Evolutionary conservation across 495 filamentous ascomycete genomes (phyloP).

Genomic region (Podospora conica): DNA sequence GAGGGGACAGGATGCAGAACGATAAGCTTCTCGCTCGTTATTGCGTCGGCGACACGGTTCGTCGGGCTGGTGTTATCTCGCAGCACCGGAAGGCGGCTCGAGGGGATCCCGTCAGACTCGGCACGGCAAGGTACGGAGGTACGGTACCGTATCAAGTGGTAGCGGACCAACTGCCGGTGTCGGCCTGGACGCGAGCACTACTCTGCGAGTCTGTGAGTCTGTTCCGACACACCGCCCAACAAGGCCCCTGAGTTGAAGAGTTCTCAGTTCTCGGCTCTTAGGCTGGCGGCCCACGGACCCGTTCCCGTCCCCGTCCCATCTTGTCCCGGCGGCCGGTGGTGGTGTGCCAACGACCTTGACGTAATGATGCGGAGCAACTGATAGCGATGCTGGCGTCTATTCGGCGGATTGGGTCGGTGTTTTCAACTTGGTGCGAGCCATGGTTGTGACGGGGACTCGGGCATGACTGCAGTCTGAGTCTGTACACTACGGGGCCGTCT

Average conservation of each 20-base stretch:
- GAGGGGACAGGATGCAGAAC: constrained; percentile 14
- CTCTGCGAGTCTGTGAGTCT: no score
- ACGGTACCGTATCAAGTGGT: no score
- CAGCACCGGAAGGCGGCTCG: not conserved
- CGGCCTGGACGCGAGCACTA: constrained; percentile 3
- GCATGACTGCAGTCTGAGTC: not conserved
- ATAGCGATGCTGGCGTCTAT: constrained; percentile 1
- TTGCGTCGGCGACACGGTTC: constrained; percentile 8
- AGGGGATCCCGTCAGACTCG: not conserved
- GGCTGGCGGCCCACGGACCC: not conserved
- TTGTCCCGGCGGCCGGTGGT: not conserved
- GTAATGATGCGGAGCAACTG: constrained; percentile 2
- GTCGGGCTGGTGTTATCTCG: constrained; percentile 10
- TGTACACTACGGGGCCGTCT: not conserved
- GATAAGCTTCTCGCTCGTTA: constrained; percentile 26
- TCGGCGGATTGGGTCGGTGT: not conserved
- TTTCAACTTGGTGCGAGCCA: not conserved
- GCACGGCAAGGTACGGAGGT: not conserved
- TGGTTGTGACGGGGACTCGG: not conserved
- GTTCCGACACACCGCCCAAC: constrained; percentile 10
- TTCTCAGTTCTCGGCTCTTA: not conserved
- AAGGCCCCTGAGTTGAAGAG: not conserved
- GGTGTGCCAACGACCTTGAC: not conserved
- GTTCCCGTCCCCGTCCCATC: not conserved
- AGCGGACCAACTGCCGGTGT: constrained; percentile 6